Percentiles rank a stretch among this genome's conserved stretches.
phyloP scores from a whole-genome alignment of 495 filamentous ascomycete species.

The Hypoxylon fuscum region DNA sequence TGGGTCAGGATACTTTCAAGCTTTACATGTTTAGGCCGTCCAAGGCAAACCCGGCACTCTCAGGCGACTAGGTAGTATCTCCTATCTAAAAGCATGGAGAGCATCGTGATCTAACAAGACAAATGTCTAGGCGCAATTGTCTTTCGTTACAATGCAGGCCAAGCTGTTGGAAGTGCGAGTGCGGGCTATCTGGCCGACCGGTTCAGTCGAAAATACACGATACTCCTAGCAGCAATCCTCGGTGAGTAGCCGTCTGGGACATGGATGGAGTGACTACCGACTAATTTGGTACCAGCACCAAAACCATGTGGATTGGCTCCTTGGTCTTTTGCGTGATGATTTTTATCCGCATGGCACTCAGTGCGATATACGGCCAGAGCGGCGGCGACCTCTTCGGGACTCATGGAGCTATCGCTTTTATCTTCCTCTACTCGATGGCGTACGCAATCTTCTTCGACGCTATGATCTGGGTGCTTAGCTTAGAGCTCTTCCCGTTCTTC shows the following conservation, averaged over 20 bases:
- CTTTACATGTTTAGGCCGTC: neutral
- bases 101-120: neutral
- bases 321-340: slow-evolving; percentile 15
- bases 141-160: neutral
- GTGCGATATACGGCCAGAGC: slow-evolving; percentile 10
- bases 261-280: neutral
- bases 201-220: slow-evolving; percentile 1
- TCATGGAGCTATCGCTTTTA: slow-evolving; percentile 21
- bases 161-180: neutral
- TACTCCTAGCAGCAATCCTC: neutral
- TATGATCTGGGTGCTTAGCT: slow-evolving; percentile 36
- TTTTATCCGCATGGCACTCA: slow-evolving; percentile 26
- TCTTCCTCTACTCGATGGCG: slow-evolving; percentile 30
- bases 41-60: neutral
- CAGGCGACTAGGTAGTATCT: neutral
- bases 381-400: slow-evolving; percentile 2
- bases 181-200: neutral
- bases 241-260: neutral
- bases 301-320: slow-evolving; percentile 20
- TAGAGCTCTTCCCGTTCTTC: slow-evolving; percentile 23
- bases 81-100: neutral
- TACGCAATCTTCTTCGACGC: slow-evolving; percentile 47
- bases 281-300: neutral
- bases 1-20: neutral
- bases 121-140: neutral